These are phyloP conservation scores for Infundibulicybe gibba DNA, from an alignment of 768 basidiomycete species.

Conservation along the genomic window DNA sequence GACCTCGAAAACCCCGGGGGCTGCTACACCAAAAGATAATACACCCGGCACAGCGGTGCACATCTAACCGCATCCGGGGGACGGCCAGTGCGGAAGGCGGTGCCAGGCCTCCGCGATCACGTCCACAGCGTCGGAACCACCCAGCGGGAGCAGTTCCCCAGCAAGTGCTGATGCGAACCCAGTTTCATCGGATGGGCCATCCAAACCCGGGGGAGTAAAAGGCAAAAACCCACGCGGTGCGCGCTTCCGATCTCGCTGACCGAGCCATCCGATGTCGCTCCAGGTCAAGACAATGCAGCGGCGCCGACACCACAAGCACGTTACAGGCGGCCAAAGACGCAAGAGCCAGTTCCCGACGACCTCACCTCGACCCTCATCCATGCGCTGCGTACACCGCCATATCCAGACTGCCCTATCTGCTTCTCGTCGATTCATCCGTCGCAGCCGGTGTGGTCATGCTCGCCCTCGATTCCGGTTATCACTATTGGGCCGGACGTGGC, in stretches of 20 bases:
- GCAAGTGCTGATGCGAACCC: neutral
- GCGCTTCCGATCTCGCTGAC: constrained; percentile 34
- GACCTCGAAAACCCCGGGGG: too few species aligned
- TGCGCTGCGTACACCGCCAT: constrained; percentile 65
- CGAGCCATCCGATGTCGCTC: constrained; percentile 2
- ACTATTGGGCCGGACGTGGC: constrained; percentile 23
- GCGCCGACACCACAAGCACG: constrained; percentile 3
- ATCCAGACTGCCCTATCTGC: constrained; percentile 80
- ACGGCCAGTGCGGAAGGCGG: neutral
- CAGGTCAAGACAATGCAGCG: constrained; percentile 1
- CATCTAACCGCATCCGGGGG: neutral
- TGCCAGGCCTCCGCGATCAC: neutral
- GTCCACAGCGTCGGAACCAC: neutral
- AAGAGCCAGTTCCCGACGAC: constrained; percentile 48
- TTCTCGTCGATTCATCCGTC: constrained; percentile 75
- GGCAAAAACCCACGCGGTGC: constrained; percentile 21
- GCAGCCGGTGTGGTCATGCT: constrained; percentile 87
- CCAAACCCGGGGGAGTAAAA: neutral
- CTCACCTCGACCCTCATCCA: constrained; percentile 72
- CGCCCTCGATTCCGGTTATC: constrained; percentile 51
- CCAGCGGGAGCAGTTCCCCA: neutral
- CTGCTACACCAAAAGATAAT: too few species aligned
- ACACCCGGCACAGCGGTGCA: neutral
- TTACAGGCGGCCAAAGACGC: constrained; percentile 8
- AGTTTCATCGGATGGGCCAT: neutral